phyloP scores from a whole-genome alignment of 106 monocot species.

The Dendrobium catenatum region DNA sequence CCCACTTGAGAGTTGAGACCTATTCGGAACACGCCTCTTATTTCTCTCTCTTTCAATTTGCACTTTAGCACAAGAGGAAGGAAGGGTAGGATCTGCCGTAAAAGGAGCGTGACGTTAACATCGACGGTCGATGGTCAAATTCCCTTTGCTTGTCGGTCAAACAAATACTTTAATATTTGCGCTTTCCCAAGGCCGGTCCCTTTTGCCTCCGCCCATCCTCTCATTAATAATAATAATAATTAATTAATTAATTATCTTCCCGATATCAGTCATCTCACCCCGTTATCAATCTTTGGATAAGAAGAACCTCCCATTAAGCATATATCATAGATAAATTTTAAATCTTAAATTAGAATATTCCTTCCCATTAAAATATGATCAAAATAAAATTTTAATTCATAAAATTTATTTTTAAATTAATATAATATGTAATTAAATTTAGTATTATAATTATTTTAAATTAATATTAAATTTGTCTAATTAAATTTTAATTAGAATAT shows the following conservation, averaged over 20 bases:
- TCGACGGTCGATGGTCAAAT: background rate
- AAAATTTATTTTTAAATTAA: no score
- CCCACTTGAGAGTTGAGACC: background rate
- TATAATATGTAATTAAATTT: no score
- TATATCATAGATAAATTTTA: no score
- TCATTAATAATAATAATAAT: background rate
- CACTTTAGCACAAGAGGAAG: background rate
- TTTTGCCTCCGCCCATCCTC: background rate
- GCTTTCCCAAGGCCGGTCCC: background rate
- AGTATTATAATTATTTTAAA: no score
- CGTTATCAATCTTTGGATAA: background rate
- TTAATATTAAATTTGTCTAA: no score
- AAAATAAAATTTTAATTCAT: no score
- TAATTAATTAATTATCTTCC: background rate
- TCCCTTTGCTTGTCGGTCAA: background rate
- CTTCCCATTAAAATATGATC: no score
- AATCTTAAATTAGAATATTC: no score
- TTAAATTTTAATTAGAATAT: no score
- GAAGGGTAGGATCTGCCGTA: background rate
- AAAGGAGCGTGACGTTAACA: background rate
- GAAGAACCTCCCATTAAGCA: no score
- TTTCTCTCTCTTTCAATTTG: background rate
- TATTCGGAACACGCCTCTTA: background rate
- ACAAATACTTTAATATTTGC: background rate
- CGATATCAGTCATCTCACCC: background rate